Base-by-base conservation (phyloP, 2,329 filamentous ascomycete species). In the Aspergillus jensenii region DNA sequence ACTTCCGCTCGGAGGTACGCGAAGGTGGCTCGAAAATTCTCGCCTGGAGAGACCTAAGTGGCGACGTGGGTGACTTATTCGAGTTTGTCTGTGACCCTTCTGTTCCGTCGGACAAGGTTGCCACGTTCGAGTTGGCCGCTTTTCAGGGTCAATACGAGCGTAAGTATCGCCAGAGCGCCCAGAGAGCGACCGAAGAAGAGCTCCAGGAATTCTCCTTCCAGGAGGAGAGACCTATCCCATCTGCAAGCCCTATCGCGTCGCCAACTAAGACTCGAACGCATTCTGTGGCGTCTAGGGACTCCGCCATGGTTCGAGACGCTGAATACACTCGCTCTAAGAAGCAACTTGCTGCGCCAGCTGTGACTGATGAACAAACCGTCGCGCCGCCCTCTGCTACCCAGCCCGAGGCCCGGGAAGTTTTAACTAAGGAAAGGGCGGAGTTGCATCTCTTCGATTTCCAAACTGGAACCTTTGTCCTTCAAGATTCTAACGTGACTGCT, bases 111-210 rank as follows among this genome's bases (percentile, higher is more conserved):
- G 82, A 86, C 48, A 89, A 93, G 66, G 88, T 95, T 23, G 83
- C 88, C 46, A 85, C 88, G 15, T 98, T 99, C 73, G 87, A 93
- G 70, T 82, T 89, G 54, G 87, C 91, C 53, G 90, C 95, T 7
- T 84, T 90, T 58, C 88, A 97, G 84, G 97, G 95, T 74, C 95
- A 99, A 76, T 99, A 96, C 88, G 95, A 99, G 79, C 86, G 93
- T 70, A 98, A 96, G 75, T 96, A 95, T 75, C 86, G 91, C 62
- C 90, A 88, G 69, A 88, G 86, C 40, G 85, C 91, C 66, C 87
- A 91, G 46, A 88, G 87, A 49, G 95, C 95, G 1, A 91, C 91
- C 8, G 88, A 92, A 58, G 81, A 86, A 61, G 91, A 99, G 62
- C 82, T 98, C 4, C 77, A 85, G 60, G 86, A 96, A 66, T 97